Conservation (phyloP, 2,329 filamentous ascomycete genomes). For the Parastagonospora avenae region DNA sequence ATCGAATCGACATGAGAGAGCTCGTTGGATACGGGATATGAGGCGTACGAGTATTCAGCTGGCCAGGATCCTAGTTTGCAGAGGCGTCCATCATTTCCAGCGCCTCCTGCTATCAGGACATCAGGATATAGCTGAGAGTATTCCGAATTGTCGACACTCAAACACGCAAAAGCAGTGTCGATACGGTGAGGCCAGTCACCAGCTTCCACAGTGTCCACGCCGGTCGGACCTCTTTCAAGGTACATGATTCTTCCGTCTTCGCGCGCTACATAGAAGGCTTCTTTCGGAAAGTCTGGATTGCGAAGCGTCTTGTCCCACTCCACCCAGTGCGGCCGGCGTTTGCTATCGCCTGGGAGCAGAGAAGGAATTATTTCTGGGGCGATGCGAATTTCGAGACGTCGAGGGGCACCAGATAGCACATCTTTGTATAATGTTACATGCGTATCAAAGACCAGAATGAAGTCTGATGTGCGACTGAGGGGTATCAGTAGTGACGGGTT, state of each 20-base stretch:
- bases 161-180: constrained; percentile 78
- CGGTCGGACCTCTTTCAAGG: constrained; percentile 63
- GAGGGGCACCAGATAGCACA: constrained; percentile 48
- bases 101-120: constrained; percentile 78
- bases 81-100: constrained; percentile 76
- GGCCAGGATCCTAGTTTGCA: constrained; percentile 65
- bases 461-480: constrained; percentile 46
- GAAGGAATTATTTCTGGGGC: constrained; percentile 46
- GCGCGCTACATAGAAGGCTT: constrained; percentile 83
- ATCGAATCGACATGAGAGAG: constrained; percentile 63
- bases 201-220: constrained; percentile 50
- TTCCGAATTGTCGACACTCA: constrained; percentile 57
- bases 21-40: constrained; percentile 51
- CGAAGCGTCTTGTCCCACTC: constrained; percentile 83
- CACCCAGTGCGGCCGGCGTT: constrained; percentile 69
- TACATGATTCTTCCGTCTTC: constrained; percentile 84
- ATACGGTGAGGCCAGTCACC: constrained; percentile 72
- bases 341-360: constrained; percentile 49
- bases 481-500: constrained; percentile 49
- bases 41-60: constrained; percentile 54
- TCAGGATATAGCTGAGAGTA: constrained; percentile 66
- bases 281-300: constrained; percentile 61
- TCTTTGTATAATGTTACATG: constrained; percentile 47
- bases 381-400: constrained; percentile 20
- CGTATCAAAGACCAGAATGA: constrained; percentile 46